Base-by-base conservation (phyloP, 83 land plant genomes). In the Picea abies region DNA sequence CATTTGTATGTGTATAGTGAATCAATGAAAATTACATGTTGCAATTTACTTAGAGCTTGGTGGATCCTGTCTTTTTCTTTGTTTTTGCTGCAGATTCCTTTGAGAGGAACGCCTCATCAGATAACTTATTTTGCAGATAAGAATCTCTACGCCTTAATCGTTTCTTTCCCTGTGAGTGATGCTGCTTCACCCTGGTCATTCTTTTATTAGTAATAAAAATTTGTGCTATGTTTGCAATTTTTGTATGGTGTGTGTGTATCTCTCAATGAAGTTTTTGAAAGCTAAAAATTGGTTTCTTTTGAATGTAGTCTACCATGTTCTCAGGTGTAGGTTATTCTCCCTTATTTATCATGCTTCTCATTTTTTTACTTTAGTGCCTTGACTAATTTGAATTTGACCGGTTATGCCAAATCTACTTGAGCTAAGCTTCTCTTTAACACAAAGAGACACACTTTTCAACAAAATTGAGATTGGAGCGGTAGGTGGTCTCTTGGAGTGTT, bases 21-120 rank as follows among this genome's bases (percentile, higher is more conserved):
- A 20, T 73, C 22, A 10, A 23, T 76, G 8, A 52, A 44, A 65
- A n/a, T 20, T 65, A 65, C 68, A 65, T 65, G 68, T 23, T 8
- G 4, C 44, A 3, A 20, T 73, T 44, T 10, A 49, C 35, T 76
- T 76, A 60, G 11, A 52, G 32, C 60, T 25, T 52, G 60, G 25
- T 4, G 26, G 78, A 23, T 52, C 47, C 56, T 12, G 15, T 52
- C 7, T 16, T 0, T 52, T 60, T 47, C 16, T 56, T 22, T 56
- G 63, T 68, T 47, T 11, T 82, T 64, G 23, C 41, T 83, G 44
- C 93, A 97, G 99, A 88, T 98, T 83, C 97, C 99, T 71, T 81
- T 98, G 78, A 92, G 83, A 79, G 97, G 95, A 23, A 94, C 99
- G 80, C 99, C 99, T 62, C 99, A 98, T 87, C 99, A 98, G 81